A percentile compares a stretch with the other conserved stretches of the same genome.
phyloP scores from a whole-genome alignment of 1,284 basidiomycete species.

The Inonotus hispidus region DNA sequence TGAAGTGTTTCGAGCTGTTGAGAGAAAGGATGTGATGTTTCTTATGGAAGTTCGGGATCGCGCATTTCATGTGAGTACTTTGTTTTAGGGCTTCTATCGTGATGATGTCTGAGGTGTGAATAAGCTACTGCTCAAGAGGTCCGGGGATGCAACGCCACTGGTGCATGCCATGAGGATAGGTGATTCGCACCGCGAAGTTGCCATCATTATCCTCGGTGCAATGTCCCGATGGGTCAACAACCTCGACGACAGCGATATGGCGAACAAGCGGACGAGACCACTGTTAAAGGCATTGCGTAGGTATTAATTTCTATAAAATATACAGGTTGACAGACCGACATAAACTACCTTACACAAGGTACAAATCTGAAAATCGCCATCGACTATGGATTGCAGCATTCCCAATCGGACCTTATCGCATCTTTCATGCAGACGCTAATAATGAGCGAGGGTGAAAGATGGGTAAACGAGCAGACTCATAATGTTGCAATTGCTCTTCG shows the following conservation, averaged over 20 bases:
- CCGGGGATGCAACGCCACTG: slow-evolving; percentile 70
- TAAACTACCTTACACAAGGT: slow-evolving; percentile 36
- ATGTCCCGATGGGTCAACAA: slow-evolving; percentile 79
- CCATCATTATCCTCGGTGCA: slow-evolving; percentile 70
- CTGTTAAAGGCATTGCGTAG: slow-evolving; percentile 69
- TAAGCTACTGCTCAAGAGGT: slow-evolving; percentile 66
- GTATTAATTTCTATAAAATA: slow-evolving; percentile 23
- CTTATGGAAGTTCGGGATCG: slow-evolving; percentile 75
- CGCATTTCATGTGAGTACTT: slow-evolving; percentile 63
- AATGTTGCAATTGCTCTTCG: slow-evolving; percentile 57
- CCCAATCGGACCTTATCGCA: slow-evolving; percentile 73
- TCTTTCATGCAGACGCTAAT: slow-evolving; percentile 79
- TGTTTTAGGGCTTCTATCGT: neutral
- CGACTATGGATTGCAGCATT: slow-evolving; percentile 70
- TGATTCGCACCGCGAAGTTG: slow-evolving; percentile 64
- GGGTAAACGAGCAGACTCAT: slow-evolving; percentile 59
- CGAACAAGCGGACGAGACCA: slow-evolving; percentile 54
- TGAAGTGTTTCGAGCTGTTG: slow-evolving; percentile 70
- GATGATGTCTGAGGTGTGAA: slow-evolving; percentile 3
- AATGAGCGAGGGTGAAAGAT: slow-evolving; percentile 83
- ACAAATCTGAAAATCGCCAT: slow-evolving; percentile 79
- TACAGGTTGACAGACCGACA: slow-evolving; percentile 1
- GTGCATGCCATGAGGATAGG: slow-evolving; percentile 80
- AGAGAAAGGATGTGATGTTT: slow-evolving; percentile 66
- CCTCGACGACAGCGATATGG: slow-evolving; percentile 65